Conservation (phyloP, 2,329 filamentous ascomycete genomes). For the Arthroderma sp. region DNA sequence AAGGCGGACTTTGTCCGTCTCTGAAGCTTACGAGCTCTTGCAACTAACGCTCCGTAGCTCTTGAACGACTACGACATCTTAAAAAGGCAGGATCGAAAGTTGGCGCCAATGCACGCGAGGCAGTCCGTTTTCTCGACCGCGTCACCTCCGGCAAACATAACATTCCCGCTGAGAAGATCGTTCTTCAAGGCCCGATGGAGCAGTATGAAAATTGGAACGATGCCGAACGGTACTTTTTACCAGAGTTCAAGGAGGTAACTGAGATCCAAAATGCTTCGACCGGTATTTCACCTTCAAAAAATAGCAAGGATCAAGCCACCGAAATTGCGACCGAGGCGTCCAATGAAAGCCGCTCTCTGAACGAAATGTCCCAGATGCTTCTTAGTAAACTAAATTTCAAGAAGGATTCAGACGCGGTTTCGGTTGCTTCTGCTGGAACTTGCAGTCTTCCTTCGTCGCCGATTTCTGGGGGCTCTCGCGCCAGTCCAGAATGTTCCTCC, state of each 20-base stretch:
- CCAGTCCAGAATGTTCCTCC: slow-evolving; percentile 29
- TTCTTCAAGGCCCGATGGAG: slow-evolving; percentile 37
- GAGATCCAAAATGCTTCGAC: no score
- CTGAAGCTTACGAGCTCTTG: neutral
- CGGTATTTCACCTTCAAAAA: no score
- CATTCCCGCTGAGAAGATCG: slow-evolving; percentile 29
- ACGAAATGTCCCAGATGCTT: slow-evolving; percentile 35
- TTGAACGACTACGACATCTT: slow-evolving; percentile 33
- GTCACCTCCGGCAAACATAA: slow-evolving; percentile 35
- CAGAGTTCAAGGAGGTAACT: slow-evolving; percentile 28
- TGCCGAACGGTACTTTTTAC: slow-evolving; percentile 33
- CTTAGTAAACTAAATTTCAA: slow-evolving; percentile 36
- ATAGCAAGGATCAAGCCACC: no score
- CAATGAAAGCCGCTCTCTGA: slow-evolving; percentile 11
- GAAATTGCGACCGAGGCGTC: slow-evolving; percentile 2
- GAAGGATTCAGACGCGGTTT: slow-evolving; percentile 30
- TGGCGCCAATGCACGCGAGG: slow-evolving; percentile 38
- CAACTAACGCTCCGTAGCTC: slow-evolving; percentile 20
- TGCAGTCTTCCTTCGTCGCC: slow-evolving; percentile 31
- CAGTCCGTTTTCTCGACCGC: slow-evolving; percentile 39
- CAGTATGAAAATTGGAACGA: slow-evolving; percentile 35
- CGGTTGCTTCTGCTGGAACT: slow-evolving; percentile 29
- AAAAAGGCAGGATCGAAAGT: slow-evolving; percentile 34
- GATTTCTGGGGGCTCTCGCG: slow-evolving; percentile 32
- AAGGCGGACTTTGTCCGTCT: slow-evolving; percentile 5